These are phyloP conservation scores for Elaeis guineensis DNA, from an alignment of 176 grass and related monocot genomes.

Conservation along the genomic window DNA sequence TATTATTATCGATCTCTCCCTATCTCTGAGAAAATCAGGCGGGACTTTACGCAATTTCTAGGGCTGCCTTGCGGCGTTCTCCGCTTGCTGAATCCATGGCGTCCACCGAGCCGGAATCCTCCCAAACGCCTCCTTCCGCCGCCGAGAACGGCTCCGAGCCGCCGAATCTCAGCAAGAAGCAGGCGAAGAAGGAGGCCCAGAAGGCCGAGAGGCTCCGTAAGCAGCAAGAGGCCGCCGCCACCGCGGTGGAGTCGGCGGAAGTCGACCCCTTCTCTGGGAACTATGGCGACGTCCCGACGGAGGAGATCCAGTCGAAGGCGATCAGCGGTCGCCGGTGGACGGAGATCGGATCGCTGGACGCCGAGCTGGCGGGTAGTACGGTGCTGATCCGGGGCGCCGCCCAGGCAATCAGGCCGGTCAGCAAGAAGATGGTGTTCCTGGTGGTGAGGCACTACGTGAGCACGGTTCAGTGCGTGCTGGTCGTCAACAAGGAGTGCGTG, in stretches of 20 bases:
- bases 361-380: slow-evolving; percentile 18
- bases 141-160: slow-evolving; percentile 8
- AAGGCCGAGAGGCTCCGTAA: slow-evolving; percentile 60
- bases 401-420: slow-evolving; percentile 53
- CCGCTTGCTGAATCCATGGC: background rate
- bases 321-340: slow-evolving; percentile 54
- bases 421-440: slow-evolving; percentile 96
- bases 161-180: slow-evolving; percentile 34
- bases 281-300: slow-evolving; percentile 54
- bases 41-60: too few relatives aligned
- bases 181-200: slow-evolving; percentile 72
- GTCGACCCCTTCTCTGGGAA: slow-evolving; percentile 42
- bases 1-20: too few relatives aligned
- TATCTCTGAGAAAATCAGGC: too few relatives aligned
- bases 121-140: background rate
- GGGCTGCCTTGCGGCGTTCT: too few relatives aligned
- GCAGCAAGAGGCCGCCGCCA: slow-evolving; percentile 21
- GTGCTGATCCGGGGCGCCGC: slow-evolving; percentile 65
- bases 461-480: slow-evolving; percentile 84
- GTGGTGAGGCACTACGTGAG: slow-evolving; percentile 65
- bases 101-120: background rate
- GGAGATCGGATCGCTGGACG: slow-evolving; percentile 31
- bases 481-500: slow-evolving; percentile 44
- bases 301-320: slow-evolving; percentile 80
- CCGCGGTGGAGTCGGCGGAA: slow-evolving; percentile 1